Evolutionary conservation across 78 protist genomes (phyloP).

Genomic region (slime mould (Dictyostelium discoideum)): DNA sequence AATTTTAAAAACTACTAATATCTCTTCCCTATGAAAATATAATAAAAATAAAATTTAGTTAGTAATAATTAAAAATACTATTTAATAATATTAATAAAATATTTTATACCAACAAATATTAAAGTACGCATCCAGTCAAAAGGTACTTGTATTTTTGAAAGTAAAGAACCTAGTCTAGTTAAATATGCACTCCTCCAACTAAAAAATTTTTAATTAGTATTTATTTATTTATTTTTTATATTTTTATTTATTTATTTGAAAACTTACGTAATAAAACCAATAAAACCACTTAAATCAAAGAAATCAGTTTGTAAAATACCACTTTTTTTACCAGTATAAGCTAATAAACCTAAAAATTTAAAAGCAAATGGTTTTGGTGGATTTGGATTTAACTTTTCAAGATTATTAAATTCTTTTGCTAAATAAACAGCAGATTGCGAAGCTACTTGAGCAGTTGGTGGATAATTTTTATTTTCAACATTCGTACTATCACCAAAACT

Average conservation of each 20-base stretch:
- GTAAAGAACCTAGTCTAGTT: conserved; percentile 78
- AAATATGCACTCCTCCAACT: conserved; percentile 91
- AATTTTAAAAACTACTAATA: conserved; percentile 25
- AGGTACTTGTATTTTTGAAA: conserved; percentile 74
- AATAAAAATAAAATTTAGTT: too few species aligned
- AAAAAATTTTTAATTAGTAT: not conserved
- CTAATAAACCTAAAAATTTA: conserved; percentile 80
- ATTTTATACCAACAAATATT: not conserved
- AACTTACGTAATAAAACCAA: conserved; percentile 44
- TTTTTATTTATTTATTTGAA: not conserved
- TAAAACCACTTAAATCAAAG: conserved; percentile 67
- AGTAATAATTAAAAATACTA: too few species aligned
- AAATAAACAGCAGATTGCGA: conserved; percentile 79
- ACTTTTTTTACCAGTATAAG: conserved; percentile 78
- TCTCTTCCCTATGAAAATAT: not conserved
- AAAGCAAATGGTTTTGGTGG: conserved; percentile 39
- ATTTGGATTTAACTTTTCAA: not conserved
- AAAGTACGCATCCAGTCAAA: conserved; percentile 79
- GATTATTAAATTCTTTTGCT: conserved; percentile 64
- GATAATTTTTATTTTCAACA: conserved; percentile 16
- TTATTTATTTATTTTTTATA: too few species aligned
- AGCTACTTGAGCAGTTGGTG: conserved; percentile 88
- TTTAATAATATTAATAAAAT: too few species aligned
- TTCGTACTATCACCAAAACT: conserved; percentile 87
- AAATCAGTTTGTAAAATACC: conserved; percentile 33